These are phyloP conservation scores for Solanum pinnatisectum DNA, from an alignment of 257 asterid species.

Conservation along the genomic window DNA sequence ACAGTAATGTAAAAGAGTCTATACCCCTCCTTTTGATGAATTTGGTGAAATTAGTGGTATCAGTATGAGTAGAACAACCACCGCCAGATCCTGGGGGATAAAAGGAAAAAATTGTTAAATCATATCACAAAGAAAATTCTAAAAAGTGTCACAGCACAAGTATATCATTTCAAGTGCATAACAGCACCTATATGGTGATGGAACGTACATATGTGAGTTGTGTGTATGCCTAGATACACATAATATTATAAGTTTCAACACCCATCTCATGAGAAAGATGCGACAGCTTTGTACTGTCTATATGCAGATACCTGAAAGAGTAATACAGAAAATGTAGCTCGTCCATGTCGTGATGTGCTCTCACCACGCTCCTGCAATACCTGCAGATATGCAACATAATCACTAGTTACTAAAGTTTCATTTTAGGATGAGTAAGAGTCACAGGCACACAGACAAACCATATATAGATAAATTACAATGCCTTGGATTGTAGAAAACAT, in stretches of 20 bases:
- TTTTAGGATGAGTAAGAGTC: background rate
- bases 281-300: background rate
- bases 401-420: background rate
- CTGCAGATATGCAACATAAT: slow-evolving; percentile 34
- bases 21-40: slow-evolving; percentile 99
- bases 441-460: background rate
- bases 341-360: slow-evolving; percentile 99
- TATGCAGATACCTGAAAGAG: slow-evolving; percentile 75
- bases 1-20: background rate
- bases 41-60: slow-evolving; percentile 96
- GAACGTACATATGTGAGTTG: background rate
- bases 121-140: background rate
- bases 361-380: slow-evolving; percentile 99
- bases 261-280: background rate
- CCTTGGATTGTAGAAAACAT: background rate
- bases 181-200: background rate
- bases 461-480: background rate
- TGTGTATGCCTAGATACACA: background rate
- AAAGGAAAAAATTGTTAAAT: slow-evolving; percentile 10
- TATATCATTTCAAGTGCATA: background rate
- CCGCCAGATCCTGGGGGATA: slow-evolving; percentile 78
- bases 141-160: background rate
- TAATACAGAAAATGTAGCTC: slow-evolving; percentile 94
- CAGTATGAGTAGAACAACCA: slow-evolving; percentile 95
- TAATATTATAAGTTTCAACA: background rate